These are phyloP conservation scores for Beauveria medogensis DNA, from an alignment of 2,329 filamentous ascomycete genomes.

Conservation along the genomic window DNA sequence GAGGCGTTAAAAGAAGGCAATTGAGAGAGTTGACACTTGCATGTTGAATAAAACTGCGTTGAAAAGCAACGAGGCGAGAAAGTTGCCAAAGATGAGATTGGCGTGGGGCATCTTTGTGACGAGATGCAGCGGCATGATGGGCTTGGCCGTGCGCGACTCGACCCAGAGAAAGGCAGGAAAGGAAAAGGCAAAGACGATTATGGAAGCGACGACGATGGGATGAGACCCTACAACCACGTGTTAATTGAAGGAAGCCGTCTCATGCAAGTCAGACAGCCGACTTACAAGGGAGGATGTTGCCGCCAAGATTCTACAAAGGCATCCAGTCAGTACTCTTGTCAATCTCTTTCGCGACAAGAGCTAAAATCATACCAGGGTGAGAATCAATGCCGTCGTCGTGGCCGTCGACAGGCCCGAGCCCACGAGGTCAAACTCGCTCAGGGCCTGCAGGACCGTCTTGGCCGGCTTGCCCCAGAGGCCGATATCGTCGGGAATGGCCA, in stretches of 20 bases:
- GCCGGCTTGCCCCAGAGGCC: conserved; percentile 38
- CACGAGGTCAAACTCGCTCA: conserved; percentile 48
- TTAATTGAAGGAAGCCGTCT: neutral
- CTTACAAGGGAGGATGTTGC: conserved; percentile 54
- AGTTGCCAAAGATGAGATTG: conserved; percentile 50
- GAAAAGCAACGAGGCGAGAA: conserved; percentile 40
- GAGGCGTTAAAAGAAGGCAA: too few species aligned
- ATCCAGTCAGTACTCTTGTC: too few species aligned
- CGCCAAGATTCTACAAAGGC: conserved; percentile 45
- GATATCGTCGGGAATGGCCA: conserved; percentile 45
- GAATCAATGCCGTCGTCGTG: conserved; percentile 48
- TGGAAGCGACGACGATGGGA: conserved; percentile 45
- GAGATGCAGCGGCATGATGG: conserved; percentile 53
- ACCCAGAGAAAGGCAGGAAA: conserved; percentile 45
- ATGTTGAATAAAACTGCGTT: conserved; percentile 55
- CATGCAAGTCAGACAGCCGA: conserved; percentile 4
- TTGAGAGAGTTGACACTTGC: conserved; percentile 22
- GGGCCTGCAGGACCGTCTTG: conserved; percentile 36
- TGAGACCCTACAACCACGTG: conserved; percentile 40
- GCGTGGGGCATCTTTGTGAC: conserved; percentile 42
- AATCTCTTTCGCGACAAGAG: neutral
- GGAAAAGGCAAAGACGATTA: conserved; percentile 37
- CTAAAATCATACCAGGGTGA: conserved; percentile 43
- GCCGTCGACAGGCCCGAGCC: conserved; percentile 47
- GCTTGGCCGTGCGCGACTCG: conserved; percentile 41